Percentiles rank a stretch among this genome's conserved stretches.
These are phyloP conservation scores for Eucommia ulmoides DNA, from an alignment of 257 asterid genomes.

Conservation along the genomic window DNA sequence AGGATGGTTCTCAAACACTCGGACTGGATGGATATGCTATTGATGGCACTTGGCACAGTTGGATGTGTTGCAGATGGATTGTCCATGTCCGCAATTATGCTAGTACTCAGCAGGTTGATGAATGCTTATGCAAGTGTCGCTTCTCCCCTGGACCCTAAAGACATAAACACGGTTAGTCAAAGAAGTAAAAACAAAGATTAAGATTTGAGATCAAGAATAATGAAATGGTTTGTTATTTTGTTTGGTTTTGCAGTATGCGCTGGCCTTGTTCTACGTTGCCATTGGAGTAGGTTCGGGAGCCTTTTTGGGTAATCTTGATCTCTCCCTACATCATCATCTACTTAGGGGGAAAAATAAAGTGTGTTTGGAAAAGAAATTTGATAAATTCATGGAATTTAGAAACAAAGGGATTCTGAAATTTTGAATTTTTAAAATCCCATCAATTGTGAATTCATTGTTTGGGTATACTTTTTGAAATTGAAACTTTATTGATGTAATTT, in stretches of 20 bases:
- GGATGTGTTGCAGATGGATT: conserved; percentile 67
- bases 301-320: background rate
- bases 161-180: background rate
- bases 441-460: too few species aligned
- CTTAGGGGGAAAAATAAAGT: too few species aligned
- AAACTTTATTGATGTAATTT: too few species aligned
- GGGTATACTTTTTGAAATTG: too few species aligned
- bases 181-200: too few species aligned
- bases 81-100: conserved; percentile 53
- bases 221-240: background rate
- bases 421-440: too few species aligned
- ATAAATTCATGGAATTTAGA: too few species aligned
- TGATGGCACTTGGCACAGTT: conserved; percentile 59
- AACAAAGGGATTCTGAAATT: too few species aligned
- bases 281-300: background rate
- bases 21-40: conserved; percentile 30
- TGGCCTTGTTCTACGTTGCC: background rate
- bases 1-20: conserved; percentile 62
- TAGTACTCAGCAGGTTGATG: conserved; percentile 52
- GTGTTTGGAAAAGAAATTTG: too few species aligned
- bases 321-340: background rate
- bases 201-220: background rate
- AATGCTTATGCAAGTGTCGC: conserved; percentile 11
- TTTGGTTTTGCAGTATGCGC: background rate
- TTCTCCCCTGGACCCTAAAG: background rate